These are phyloP conservation scores for Euphorbia celastroides DNA, from an alignment of 441 rosid species.

Conservation along the genomic window DNA sequence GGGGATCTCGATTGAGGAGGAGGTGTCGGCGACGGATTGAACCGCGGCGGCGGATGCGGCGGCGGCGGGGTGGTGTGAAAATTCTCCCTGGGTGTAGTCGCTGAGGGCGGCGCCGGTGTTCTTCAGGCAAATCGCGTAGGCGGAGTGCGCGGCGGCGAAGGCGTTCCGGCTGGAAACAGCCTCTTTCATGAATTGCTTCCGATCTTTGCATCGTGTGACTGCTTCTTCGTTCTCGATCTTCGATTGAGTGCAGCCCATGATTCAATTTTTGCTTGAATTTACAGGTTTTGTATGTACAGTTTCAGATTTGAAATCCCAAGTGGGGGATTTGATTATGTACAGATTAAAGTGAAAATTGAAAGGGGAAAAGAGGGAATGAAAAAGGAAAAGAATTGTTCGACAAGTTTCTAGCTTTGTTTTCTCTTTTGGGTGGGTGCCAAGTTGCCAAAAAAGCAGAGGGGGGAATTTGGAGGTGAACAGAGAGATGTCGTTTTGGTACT, in stretches of 20 bases:
- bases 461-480: neutral
- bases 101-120: constrained; percentile 90
- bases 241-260: constrained; percentile 83
- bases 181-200: constrained; percentile 59
- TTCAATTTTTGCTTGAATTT: neutral
- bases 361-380: neutral
- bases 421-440: neutral
- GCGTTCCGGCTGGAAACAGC: constrained; percentile 72
- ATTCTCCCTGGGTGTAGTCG: constrained; percentile 67
- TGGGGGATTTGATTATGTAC: neutral
- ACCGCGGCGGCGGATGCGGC: constrained; percentile 26
- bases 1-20: constrained; percentile 17
- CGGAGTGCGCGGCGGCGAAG: constrained; percentile 82
- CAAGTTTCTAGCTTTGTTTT: neutral
- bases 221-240: constrained; percentile 93
- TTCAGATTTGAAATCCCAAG: neutral
- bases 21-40: constrained; percentile 23
- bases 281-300: too few species aligned
- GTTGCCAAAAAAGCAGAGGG: neutral
- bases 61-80: constrained; percentile 9
- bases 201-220: constrained; percentile 64
- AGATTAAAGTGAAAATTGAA: neutral
- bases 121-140: constrained; percentile 66
- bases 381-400: neutral
- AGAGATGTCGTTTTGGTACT: neutral